A percentile compares a stretch with the other conserved stretches of the same genome.
Conservation (phyloP, 2,329 filamentous ascomycete species). For the Aurifilum marmelostoma region DNA sequence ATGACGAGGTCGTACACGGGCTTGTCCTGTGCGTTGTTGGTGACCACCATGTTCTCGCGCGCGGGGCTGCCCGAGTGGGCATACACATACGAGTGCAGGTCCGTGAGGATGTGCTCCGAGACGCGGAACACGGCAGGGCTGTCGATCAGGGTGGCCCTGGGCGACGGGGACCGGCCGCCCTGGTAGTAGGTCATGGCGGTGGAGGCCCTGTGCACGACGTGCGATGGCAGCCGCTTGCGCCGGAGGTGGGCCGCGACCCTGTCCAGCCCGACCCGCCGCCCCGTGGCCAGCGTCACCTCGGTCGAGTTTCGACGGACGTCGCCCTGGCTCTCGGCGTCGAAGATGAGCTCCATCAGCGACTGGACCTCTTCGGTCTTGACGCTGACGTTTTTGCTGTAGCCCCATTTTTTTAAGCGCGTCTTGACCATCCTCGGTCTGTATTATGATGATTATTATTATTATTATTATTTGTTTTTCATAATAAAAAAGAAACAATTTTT, state of each 20-base stretch:
- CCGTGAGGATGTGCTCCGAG: constrained; percentile 25
- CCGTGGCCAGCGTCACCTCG: constrained; percentile 27
- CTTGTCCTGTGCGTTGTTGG: constrained; percentile 1
- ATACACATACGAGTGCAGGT: constrained; percentile 26
- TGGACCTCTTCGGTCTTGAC: constrained; percentile 28
- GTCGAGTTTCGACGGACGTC: constrained; percentile 21
- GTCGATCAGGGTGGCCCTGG: constrained; percentile 13
- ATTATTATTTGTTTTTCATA: neutral
- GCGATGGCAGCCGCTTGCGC: constrained; percentile 24
- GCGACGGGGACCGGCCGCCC: constrained; percentile 19
- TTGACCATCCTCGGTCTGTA: constrained; percentile 27
- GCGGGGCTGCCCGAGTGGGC: constrained; percentile 13
- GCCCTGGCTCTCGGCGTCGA: constrained; percentile 26
- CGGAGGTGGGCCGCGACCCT: constrained; percentile 27
- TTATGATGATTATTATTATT: too few species aligned
- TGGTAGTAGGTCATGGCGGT: constrained; percentile 9
- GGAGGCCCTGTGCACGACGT: constrained; percentile 11
- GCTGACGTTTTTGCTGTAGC: constrained; percentile 30
- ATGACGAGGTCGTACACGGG: constrained; percentile 20
- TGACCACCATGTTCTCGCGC: constrained; percentile 3
- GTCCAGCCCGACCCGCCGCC: constrained; percentile 27
- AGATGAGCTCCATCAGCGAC: constrained; percentile 25
- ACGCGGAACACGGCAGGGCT: constrained; percentile 23
- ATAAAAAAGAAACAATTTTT: neutral
- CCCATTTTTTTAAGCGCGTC: constrained; percentile 30